These are phyloP conservation scores for Wilhelminamyces savonicus DNA, from an alignment of 805 yeast genomes.

Conservation along the genomic window DNA sequence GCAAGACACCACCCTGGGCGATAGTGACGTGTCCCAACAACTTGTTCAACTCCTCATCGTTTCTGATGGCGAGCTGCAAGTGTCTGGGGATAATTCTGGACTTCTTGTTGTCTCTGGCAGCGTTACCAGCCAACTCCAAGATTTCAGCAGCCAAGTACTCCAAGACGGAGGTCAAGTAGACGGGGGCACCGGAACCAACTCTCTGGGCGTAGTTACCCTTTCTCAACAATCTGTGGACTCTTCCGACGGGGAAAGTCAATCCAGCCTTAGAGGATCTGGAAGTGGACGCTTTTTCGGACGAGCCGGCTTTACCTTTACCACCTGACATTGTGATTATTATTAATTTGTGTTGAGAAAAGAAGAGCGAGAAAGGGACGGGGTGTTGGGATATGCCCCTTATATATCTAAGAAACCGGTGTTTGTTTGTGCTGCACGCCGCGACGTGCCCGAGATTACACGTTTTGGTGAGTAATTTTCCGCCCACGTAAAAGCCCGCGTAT, in stretches of 20 bases:
- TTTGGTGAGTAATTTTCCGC: too few relatives aligned
- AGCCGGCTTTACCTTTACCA: constrained; percentile 36
- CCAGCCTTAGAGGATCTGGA: constrained; percentile 46
- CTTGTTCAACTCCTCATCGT: constrained; percentile 46
- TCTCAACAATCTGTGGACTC: constrained; percentile 46
- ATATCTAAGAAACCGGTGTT: too few relatives aligned
- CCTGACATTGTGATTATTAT: constrained; percentile 13
- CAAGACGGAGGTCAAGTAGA: constrained; percentile 43
- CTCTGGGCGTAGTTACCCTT: constrained; percentile 47
- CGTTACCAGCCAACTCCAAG: constrained; percentile 47
- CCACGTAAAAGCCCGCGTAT: too few relatives aligned
- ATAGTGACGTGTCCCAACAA: constrained; percentile 59
- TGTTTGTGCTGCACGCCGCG: too few relatives aligned
- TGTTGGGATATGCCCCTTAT: too few relatives aligned
- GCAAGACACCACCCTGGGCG: constrained; percentile 49
- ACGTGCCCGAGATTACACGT: too few relatives aligned
- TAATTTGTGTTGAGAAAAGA: constrained; percentile 2
- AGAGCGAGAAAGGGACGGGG: constrained; percentile 1
- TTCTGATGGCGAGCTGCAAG: constrained; percentile 47
- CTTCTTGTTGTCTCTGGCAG: constrained; percentile 79
- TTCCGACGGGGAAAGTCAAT: constrained; percentile 45
- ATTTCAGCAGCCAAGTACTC: constrained; percentile 47
- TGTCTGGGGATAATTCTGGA: constrained; percentile 56
- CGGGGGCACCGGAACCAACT: constrained; percentile 50
- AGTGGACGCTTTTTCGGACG: constrained; percentile 43